Evolutionary conservation across 441 rosid genomes (phyloP), one percentile per base, ranked within the genome.

Genomic region (Erysimum cheiri): DNA sequence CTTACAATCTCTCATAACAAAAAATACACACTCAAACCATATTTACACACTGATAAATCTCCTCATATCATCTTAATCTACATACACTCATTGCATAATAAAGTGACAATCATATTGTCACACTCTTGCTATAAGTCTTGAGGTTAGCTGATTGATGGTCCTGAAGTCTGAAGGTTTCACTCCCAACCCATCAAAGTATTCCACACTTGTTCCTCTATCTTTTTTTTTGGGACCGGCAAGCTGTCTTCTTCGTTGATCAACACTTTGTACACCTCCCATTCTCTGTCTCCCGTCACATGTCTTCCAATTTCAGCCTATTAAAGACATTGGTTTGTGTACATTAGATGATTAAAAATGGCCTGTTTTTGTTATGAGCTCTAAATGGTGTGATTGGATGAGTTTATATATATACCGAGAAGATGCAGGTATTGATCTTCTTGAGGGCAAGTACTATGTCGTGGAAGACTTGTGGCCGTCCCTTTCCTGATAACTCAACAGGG

Each of bases 381-480:
- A 52, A n/a, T 60, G 44, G 24, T 41, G 46, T 52, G 46, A 26
- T 9, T 54, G 53, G 53, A 60, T 62, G 54, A 75, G 69, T 61
- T 49, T 52, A 24, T 33, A 6, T 56, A 49, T 22, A 64, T 86
- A 91, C 97, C 83, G 81, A 88, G 77, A 93, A 93, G 69, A 94
- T 94, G 88, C 96, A 80, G 28, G 78, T 79, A 46, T 83, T 35
- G 40, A 87, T 93, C 81, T 57, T 87, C 85, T 83, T 89, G 55
- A 88, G 92, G 67, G 98, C 91, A 54, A 82, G 84, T 70, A 96
- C 88, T 22, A 89, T 88, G 71, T 94, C 98, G 35, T 84, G 73
- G 70, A 94, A 94, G 80, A 91, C 98, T 54, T 88, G 91, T 64
- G 98, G 98, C 29, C 97, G 82, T 15, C 98, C 97, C 53, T 89